Evolutionary conservation across 805 yeast genomes (phyloP), one percentile per base, ranked within the genome.

Genomic region (Yamadazyma insecticola): DNA sequence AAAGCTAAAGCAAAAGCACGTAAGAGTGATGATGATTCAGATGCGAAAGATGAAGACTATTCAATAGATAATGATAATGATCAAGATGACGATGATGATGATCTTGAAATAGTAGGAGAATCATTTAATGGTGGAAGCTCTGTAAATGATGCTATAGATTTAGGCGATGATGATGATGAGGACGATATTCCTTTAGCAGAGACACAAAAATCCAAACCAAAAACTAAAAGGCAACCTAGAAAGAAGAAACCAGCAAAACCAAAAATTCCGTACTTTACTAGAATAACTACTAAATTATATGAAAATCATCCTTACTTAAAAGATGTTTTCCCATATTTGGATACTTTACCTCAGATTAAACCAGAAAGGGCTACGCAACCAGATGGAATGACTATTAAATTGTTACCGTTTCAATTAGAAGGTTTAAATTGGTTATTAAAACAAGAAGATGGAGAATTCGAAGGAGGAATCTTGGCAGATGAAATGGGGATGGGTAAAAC

Each of bases 401-500:
- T 92, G 22, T 64, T 92, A 17, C 97, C 97, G 1, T 92, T 92
- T 58, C 99, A 92, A 58, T 63, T 76, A 11, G 99, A 92, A 62
- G 98, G 98, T 13, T 64, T 92, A 28, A 74, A 82, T 47, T 92
- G 99, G 99, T 69, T 92, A 38, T 45, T 74, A 10, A 69, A 76
- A 29, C 97, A 90, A 58, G 97, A 90, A 50, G 78, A 77, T 14
- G 69, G 84, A 15, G 71, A 67, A 25, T 90, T 82, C 55, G 68
- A 73, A 11, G 98, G 98, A 16, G 98, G 97, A 11, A 81, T 92
- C 7, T 63, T 92, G 28, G 97, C 98, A 4, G 99, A 92, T 63
- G 99, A 92, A 58, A 92, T 92, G 99, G 99, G 99, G 22, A 90
- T 92, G 97, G 99, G 99, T 41, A 92, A 92, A 49, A 92, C 99